Conservation (phyloP, 2,329 filamentous ascomycete genomes). For the Penicillium freii region DNA sequence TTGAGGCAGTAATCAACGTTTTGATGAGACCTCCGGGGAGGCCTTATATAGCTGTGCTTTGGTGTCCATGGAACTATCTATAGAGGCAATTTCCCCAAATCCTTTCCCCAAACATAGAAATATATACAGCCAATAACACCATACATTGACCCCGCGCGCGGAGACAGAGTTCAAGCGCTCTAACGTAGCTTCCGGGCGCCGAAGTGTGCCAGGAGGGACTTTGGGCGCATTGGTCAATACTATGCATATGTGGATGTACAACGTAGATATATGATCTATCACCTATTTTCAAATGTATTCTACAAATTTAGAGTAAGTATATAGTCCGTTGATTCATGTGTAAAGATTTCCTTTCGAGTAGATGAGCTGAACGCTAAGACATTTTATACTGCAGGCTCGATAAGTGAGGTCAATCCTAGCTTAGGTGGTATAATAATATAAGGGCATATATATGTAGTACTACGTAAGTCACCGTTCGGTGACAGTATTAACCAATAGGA, state of each 20-base stretch:
- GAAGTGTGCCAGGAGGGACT: neutral
- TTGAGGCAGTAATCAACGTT: neutral
- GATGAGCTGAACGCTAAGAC: neutral
- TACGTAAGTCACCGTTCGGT: neutral
- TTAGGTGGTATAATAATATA: neutral
- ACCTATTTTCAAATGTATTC: neutral
- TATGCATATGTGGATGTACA: neutral
- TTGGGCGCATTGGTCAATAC: neutral
- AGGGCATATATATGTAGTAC: neutral
- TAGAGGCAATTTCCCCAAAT: neutral
- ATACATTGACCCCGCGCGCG: neutral
- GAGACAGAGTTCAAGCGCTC: conserved; percentile 4
- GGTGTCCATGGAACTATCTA: neutral
- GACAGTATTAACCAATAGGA: neutral
- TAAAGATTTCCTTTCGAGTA: neutral
- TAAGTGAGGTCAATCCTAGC: neutral
- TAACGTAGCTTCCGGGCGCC: neutral
- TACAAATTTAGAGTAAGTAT: neutral
- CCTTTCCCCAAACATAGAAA: neutral
- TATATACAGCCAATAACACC: neutral
- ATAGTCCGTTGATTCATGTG: neutral
- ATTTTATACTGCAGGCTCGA: neutral
- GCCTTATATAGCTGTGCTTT: conserved; percentile 1
- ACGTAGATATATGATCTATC: neutral
- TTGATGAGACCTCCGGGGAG: neutral